These are phyloP conservation scores for Aureobasidium sp. DNA, from an alignment of 2,329 filamentous ascomycete genomes.

Conservation along the genomic window DNA sequence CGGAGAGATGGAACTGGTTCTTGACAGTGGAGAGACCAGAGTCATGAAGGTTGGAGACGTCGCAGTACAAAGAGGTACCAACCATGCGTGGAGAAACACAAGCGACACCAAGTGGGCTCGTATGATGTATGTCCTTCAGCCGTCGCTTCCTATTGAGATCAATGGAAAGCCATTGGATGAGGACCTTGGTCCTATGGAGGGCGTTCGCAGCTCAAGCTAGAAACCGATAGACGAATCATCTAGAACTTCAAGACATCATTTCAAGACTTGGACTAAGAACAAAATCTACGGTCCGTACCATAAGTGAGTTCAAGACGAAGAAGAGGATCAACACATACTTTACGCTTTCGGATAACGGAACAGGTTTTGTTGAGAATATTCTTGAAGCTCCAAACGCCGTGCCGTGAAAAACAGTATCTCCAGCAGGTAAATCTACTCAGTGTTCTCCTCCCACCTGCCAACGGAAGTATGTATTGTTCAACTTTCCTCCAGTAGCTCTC, in stretches of 20 bases:
- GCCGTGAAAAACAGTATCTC: background rate
- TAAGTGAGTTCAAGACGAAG: background rate
- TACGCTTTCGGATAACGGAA: background rate
- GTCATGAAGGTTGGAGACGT: conserved; percentile 27
- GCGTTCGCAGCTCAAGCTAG: conserved; percentile 18
- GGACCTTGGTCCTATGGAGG: conserved; percentile 26
- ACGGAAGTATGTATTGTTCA: conserved; percentile 43
- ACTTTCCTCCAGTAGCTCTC: conserved; percentile 43
- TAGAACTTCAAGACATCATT: background rate
- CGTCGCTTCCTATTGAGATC: conserved; percentile 25
- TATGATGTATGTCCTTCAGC: conserved; percentile 30
- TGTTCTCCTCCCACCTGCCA: conserved; percentile 49
- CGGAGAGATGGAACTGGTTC: conserved; percentile 27
- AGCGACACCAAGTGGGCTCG: conserved; percentile 27
- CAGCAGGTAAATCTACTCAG: background rate
- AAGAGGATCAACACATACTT: background rate
- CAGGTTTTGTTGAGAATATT: background rate
- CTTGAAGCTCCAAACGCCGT: background rate
- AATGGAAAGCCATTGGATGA: conserved; percentile 26
- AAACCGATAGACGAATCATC: background rate
- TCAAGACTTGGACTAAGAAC: background rate
- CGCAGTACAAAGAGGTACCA: conserved; percentile 28
- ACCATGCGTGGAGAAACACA: conserved; percentile 30
- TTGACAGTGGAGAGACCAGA: conserved; percentile 28
- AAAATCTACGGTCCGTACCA: background rate